A percentile compares a stretch with the other conserved stretches of the same genome.
These are phyloP conservation scores for Myriosclerotinia duriaeana DNA, from an alignment of 2,329 filamentous ascomycete species.

Conservation along the genomic window DNA sequence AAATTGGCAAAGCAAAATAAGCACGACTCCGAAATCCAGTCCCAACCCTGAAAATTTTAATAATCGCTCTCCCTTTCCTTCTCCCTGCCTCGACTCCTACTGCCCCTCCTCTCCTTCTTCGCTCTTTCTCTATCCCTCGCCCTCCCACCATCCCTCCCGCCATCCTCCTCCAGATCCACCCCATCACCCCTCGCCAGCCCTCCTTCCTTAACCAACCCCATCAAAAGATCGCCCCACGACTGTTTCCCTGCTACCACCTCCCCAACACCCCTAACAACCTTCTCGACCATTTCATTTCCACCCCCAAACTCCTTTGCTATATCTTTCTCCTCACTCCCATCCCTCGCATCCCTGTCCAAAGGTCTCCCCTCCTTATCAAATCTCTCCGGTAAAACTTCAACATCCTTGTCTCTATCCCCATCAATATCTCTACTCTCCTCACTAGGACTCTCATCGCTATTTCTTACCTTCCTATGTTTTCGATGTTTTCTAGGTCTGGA, in stretches of 20 bases:
- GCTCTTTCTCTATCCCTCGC: neutral
- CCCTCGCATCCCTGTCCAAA: neutral
- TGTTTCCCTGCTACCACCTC: slow-evolving; percentile 38
- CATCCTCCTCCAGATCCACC: neutral
- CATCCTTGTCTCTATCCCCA: slow-evolving; percentile 13
- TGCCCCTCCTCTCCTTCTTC: neutral
- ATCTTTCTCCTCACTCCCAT: neutral
- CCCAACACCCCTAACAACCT: slow-evolving; percentile 32
- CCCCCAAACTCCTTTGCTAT: slow-evolving; percentile 22
- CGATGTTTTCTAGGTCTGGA: slow-evolving; percentile 31
- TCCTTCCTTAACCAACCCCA: slow-evolving; percentile 32
- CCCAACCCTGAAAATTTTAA: neutral
- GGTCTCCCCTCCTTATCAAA: slow-evolving; percentile 38
- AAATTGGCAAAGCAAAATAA: neutral
- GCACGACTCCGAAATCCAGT: neutral
- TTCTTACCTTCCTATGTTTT: slow-evolving; percentile 25
- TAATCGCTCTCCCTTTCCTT: slow-evolving; percentile 16
- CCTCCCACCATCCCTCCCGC: neutral
- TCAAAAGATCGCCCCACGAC: slow-evolving; percentile 38
- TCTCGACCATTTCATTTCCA: slow-evolving; percentile 38
- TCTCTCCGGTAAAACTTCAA: slow-evolving; percentile 37
- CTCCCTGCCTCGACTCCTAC: slow-evolving; percentile 10
- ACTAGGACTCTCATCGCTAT: slow-evolving; percentile 27
- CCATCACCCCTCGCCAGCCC: slow-evolving; percentile 7
- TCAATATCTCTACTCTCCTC: slow-evolving; percentile 26